phyloP scores from a whole-genome alignment of 2,329 filamentous ascomycete species.

The Truncatella angustata region DNA sequence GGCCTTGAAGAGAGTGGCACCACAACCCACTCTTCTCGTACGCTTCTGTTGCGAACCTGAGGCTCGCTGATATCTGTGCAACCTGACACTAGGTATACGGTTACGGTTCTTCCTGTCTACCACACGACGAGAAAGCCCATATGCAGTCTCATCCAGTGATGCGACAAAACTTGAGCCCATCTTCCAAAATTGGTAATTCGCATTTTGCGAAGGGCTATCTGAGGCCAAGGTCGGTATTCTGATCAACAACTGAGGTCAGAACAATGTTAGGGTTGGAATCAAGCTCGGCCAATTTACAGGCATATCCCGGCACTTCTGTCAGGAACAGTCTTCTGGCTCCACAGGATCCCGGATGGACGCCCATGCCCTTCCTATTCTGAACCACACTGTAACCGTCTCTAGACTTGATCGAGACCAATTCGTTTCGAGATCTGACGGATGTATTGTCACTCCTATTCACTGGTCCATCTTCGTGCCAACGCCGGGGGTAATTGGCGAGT shows the following conservation, averaged over 20 bases:
- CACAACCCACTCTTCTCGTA: constrained; percentile 11
- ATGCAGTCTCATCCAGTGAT: no score
- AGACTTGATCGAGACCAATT: constrained; percentile 12
- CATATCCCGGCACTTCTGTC: constrained; percentile 3
- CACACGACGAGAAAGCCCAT: no score
- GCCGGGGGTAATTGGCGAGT: no score
- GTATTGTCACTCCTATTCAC: constrained; percentile 1
- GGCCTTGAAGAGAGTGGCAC: constrained; percentile 5
- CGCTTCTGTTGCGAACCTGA: constrained; percentile 7
- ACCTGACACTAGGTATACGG: no score
- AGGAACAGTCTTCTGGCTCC: constrained; percentile 5
- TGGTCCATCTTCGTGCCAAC: no score
- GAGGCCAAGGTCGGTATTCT: no score
- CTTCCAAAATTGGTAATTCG: no score
- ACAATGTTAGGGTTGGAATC: constrained; percentile 1
- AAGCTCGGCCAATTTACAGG: neutral
- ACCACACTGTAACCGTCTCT: constrained; percentile 13
- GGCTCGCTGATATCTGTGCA: constrained; percentile 2
- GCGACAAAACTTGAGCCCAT: no score
- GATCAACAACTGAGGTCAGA: constrained; percentile 1
- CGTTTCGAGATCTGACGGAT: constrained; percentile 12
- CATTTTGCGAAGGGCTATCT: no score
- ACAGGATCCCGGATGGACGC: neutral
- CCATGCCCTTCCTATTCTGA: constrained; percentile 7
- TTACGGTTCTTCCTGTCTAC: no score